Evolutionary conservation across 129 eudicot species (phyloP).

Genomic region (Helichrysum umbraculigerum): DNA sequence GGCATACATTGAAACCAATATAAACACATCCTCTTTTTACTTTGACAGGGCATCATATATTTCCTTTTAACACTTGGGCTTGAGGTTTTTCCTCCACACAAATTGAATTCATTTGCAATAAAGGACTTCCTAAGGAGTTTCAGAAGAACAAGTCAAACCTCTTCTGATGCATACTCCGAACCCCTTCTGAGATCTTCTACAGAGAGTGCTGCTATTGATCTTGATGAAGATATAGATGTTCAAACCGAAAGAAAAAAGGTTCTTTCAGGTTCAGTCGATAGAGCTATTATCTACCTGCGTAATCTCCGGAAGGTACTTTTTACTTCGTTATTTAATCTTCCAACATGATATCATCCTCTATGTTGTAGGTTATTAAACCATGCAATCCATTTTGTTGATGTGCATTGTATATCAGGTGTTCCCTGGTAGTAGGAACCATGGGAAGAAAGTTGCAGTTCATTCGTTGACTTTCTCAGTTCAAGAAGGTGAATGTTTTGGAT

Average conservation of each 20-base stretch:
- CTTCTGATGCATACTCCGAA: constrained; percentile 46
- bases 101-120: constrained; percentile 35
- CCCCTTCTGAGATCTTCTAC: constrained; percentile 72
- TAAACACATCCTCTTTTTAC: constrained; percentile 12
- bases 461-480: constrained; percentile 92
- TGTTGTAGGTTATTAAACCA: neutral
- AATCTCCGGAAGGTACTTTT: constrained; percentile 79
- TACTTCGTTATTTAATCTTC: neutral
- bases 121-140: constrained; percentile 44
- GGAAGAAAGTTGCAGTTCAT: constrained; percentile 77
- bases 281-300: constrained; percentile 75
- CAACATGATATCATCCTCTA: constrained; percentile 15
- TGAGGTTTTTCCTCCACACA: constrained; percentile 63
- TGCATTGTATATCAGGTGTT: constrained; percentile 55
- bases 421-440: constrained; percentile 66
- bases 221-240: constrained; percentile 88
- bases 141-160: constrained; percentile 26
- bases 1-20: constrained; percentile 10
- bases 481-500: constrained; percentile 99
- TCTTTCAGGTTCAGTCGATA: constrained; percentile 76
- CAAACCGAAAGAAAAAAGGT: constrained; percentile 79
- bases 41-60: constrained; percentile 65
- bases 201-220: constrained; percentile 40
- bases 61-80: constrained; percentile 80
- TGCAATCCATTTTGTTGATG: constrained; percentile 15